phyloP scores from a whole-genome alignment of 257 asterid species.

The Salvia splendens region DNA sequence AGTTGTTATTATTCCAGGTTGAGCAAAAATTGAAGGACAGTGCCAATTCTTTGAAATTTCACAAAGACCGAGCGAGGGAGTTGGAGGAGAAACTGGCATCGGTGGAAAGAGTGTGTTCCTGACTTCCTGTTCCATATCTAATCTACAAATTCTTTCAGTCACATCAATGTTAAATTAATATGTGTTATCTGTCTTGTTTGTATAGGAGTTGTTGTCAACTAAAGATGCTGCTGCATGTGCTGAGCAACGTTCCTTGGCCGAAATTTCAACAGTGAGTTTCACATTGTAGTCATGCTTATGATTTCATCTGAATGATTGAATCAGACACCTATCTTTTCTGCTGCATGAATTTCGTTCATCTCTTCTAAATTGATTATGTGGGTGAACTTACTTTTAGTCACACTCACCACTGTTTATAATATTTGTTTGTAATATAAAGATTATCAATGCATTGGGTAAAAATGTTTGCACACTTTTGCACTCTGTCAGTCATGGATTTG shows the following conservation, averaged over 20 bases:
- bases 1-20: slow-evolving; percentile 42
- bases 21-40: slow-evolving; percentile 64
- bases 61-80: slow-evolving; percentile 68
- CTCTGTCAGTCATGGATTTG: not conserved
- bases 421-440: slow-evolving; percentile 14
- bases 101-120: slow-evolving; percentile 59
- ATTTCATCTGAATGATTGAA: not conserved
- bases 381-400: slow-evolving; percentile 18
- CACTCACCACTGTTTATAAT: not conserved
- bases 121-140: slow-evolving; percentile 3
- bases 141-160: not conserved
- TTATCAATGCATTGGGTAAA: not conserved
- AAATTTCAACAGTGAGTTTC: slow-evolving; percentile 69
- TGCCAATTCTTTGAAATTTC: slow-evolving; percentile 53
- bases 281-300: slow-evolving; percentile 5
- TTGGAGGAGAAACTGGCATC: slow-evolving; percentile 81
- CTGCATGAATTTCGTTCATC: not conserved
- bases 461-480: not conserved
- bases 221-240: slow-evolving; percentile 68
- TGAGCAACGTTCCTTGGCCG: slow-evolving; percentile 75
- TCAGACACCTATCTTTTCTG: slow-evolving; percentile 11
- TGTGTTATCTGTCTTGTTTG: slow-evolving; percentile 25
- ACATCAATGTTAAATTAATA: slow-evolving; percentile 6
- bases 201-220: slow-evolving; percentile 66
- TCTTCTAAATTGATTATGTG: not conserved